Percentiles rank a stretch among this genome's conserved stretches.
Conservation (phyloP, 2,329 filamentous ascomycete species). For the Ophiostoma novo-ulmi region DNA sequence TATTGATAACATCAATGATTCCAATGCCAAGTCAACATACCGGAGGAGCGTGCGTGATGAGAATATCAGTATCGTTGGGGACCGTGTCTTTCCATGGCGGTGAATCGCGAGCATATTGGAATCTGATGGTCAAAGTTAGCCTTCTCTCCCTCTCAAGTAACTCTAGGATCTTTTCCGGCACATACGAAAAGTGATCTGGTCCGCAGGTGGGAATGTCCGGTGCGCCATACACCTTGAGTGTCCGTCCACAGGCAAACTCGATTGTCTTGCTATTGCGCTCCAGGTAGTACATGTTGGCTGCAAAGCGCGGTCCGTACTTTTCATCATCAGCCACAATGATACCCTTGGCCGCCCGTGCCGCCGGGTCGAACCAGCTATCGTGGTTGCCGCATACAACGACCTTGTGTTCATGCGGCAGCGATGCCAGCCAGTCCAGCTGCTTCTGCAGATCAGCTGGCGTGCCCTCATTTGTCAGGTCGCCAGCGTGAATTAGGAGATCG, state of each 20-base stretch:
- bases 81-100: constrained; percentile 70
- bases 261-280: constrained; percentile 63
- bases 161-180: constrained; percentile 32
- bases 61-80: constrained; percentile 66
- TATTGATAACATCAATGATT: background rate
- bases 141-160: background rate
- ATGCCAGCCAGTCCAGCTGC: constrained; percentile 77
- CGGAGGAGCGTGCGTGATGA: constrained; percentile 78
- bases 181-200: constrained; percentile 59
- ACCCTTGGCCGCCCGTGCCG: constrained; percentile 54
- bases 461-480: constrained; percentile 74
- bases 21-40: constrained; percentile 34
- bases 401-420: constrained; percentile 71
- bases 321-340: constrained; percentile 51
- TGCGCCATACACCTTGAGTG: constrained; percentile 70
- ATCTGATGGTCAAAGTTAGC: constrained; percentile 35
- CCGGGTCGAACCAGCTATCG: constrained; percentile 75
- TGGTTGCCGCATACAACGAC: constrained; percentile 84
- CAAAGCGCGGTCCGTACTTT: constrained; percentile 41
- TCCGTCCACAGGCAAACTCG: constrained; percentile 52
- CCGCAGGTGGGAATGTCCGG: constrained; percentile 75
- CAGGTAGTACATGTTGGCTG: constrained; percentile 63
- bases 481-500: constrained; percentile 84
- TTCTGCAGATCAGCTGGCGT: constrained; percentile 67
- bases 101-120: constrained; percentile 62